These are phyloP conservation scores for Termitomyces sp. DNA, from an alignment of 768 basidiomycete species.

Conservation along the genomic window DNA sequence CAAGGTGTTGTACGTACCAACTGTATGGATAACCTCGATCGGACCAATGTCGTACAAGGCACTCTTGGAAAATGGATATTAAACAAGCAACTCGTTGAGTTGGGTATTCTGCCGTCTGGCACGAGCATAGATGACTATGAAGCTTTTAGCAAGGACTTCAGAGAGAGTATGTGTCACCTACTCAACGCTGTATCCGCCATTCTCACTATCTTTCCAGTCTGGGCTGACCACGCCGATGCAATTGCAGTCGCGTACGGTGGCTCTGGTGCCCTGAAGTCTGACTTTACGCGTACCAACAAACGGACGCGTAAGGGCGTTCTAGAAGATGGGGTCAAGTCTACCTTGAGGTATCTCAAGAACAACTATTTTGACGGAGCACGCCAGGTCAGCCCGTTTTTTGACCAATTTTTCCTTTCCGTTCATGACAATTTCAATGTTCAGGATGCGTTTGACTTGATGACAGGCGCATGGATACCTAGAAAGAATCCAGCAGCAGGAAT, in stretches of 20 bases:
- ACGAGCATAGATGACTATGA: slow-evolving; percentile 83
- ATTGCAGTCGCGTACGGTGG: slow-evolving; percentile 92
- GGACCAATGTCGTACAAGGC: slow-evolving; percentile 96
- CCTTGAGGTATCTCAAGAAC: slow-evolving; percentile 88
- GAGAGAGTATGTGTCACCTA: slow-evolving; percentile 67
- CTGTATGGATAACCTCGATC: slow-evolving; percentile 96
- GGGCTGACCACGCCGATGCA: slow-evolving; percentile 94
- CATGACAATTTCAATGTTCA: slow-evolving; percentile 26
- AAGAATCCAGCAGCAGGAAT: slow-evolving; percentile 66
- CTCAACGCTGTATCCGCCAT: neutral
- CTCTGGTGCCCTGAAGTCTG: slow-evolving; percentile 93
- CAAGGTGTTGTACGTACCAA: slow-evolving; percentile 85
- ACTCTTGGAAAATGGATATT: slow-evolving; percentile 86
- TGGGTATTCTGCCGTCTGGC: slow-evolving; percentile 68
- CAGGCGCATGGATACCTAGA: slow-evolving; percentile 87
- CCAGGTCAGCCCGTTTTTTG: slow-evolving; percentile 62
- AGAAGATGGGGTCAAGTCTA: slow-evolving; percentile 84
- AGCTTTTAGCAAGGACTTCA: slow-evolving; percentile 75
- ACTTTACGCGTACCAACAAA: slow-evolving; percentile 92
- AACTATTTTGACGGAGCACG: slow-evolving; percentile 95
- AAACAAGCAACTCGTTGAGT: slow-evolving; percentile 67
- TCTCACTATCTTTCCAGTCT: slow-evolving; percentile 54
- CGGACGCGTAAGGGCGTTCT: slow-evolving; percentile 76
- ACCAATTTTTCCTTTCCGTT: neutral
- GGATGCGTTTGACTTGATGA: slow-evolving; percentile 94